Evolutionary conservation across 1,139 yeast genomes (phyloP), one percentile per base, ranked within the genome.

Genomic region (Kurtzmaniella natalensis): DNA sequence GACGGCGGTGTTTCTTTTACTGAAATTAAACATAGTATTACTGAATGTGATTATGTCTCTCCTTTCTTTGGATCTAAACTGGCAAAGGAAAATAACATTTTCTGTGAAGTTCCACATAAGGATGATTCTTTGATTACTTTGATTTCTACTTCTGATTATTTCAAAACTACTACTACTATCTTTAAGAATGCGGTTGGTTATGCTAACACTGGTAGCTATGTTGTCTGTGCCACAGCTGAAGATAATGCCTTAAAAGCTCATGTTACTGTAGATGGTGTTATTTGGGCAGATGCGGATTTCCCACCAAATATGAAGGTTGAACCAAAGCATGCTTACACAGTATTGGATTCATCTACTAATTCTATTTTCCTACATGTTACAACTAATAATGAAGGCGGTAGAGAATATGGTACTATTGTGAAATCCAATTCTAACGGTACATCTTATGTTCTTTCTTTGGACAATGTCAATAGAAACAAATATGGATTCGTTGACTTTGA

Each of bases 361-460:
- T 76, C 95, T 0, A 67, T 92, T 5, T 83, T 89, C 57, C 57
- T 92, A 61, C 96, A 88, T 54, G 84, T 88, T 6, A 84, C 96
- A 1, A 80, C 88, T 0, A 69, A 68, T 43, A 55, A 63, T 18
- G 67, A 65, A 6, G 39, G 51, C 0, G 77, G 72, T 7, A 54
- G 61, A 8, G 94, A 87, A 47, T 81, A 57, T 57, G 98, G 98
- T 7, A 68, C 87, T 0, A 64, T 94, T n/a, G 66, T 92, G 48
- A 92, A 92, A 51, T 86, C 96, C 1, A 89, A 92, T 53, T 84
- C 86, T n/a, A 87, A 89, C 48, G 99, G 99, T 41, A 88, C 97
- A 0, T 77, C 85, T n/a, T 89, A 85, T 53, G 92, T 85, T 3
- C 63, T 79, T 20, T 65, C 92, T 1, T 68, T 84, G 43, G 75